These are phyloP conservation scores for Malania oleifera DNA, from an alignment of 164 flowering plant genomes.

Conservation along the genomic window DNA sequence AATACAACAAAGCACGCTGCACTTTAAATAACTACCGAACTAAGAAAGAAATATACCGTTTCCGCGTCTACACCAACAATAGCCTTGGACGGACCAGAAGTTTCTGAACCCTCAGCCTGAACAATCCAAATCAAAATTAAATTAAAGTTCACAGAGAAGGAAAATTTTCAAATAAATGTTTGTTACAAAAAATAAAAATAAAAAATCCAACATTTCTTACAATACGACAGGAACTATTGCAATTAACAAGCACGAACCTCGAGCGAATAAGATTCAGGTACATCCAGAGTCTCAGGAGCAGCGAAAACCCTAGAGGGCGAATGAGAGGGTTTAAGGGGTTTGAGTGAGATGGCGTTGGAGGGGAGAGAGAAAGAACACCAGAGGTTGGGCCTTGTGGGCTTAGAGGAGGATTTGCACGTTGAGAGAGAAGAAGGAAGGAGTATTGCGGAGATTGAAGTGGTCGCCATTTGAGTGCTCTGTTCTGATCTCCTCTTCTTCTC, in stretches of 20 bases:
- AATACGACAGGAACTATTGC: neutral
- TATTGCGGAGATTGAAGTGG: slow-evolving; percentile 43
- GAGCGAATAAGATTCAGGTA: slow-evolving; percentile 17
- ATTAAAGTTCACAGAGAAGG: neutral
- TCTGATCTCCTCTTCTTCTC: neutral
- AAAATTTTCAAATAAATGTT: slow-evolving; percentile 1
- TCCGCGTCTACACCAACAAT: slow-evolving; percentile 50
- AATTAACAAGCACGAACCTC: slow-evolving; percentile 27
- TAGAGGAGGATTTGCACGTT: slow-evolving; percentile 20
- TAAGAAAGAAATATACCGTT: slow-evolving; percentile 30
- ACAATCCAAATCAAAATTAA: neutral
- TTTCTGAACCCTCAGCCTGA: slow-evolving; percentile 39
- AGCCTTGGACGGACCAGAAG: slow-evolving; percentile 34
- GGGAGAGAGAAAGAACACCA: slow-evolving; percentile 21
- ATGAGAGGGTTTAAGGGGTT: slow-evolving; percentile 16
- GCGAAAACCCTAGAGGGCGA: slow-evolving; percentile 41
- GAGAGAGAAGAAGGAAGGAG: slow-evolving; percentile 36
- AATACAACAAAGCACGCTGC: neutral
- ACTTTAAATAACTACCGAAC: neutral
- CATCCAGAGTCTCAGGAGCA: slow-evolving; percentile 47
- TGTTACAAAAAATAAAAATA: slow-evolving; percentile 7
- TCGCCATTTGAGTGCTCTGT: slow-evolving; percentile 33
- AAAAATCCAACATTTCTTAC: neutral
- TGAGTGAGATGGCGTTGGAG: slow-evolving; percentile 14
- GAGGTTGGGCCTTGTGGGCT: slow-evolving; percentile 26